These are phyloP conservation scores for Inonotus hispidus DNA, from an alignment of 1,284 basidiomycete genomes.

Conservation along the genomic window DNA sequence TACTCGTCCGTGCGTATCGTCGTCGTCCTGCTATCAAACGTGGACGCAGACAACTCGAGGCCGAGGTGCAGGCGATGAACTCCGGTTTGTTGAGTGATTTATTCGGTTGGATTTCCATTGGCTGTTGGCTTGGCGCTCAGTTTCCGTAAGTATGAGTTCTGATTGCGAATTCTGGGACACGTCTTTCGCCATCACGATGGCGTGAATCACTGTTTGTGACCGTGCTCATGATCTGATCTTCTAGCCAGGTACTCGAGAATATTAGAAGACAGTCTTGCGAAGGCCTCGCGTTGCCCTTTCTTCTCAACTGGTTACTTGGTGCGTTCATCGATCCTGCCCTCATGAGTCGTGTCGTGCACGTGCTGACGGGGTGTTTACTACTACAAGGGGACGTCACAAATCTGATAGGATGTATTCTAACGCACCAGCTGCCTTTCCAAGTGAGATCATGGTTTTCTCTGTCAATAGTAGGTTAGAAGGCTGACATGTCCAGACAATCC, in stretches of 20 bases:
- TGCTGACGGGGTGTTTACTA: constrained; percentile 9
- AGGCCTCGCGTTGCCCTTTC: constrained; percentile 84
- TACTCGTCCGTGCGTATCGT: background rate
- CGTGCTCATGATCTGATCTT: background rate
- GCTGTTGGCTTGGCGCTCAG: constrained; percentile 88
- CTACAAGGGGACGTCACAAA: constrained; percentile 81
- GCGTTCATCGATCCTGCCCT: constrained; percentile 25
- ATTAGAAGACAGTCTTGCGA: constrained; percentile 69
- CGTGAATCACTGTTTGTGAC: background rate
- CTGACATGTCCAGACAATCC: constrained; percentile 58
- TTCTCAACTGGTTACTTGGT: constrained; percentile 89
- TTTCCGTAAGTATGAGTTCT: constrained; percentile 65
- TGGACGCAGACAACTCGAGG: background rate
- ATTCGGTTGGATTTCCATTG: constrained; percentile 74
- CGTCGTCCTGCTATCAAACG: background rate
- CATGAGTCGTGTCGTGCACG: background rate
- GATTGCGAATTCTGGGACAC: constrained; percentile 16
- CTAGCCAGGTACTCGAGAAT: constrained; percentile 81
- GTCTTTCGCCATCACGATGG: constrained; percentile 6
- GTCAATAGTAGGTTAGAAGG: background rate
- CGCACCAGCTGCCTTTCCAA: constrained; percentile 91
- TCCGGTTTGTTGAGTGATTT: constrained; percentile 33
- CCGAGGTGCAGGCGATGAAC: constrained; percentile 6
- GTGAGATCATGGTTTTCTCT: constrained; percentile 37
- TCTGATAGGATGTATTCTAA: constrained; percentile 84